Percentiles rank a stretch among this genome's conserved stretches.
phyloP scores from a whole-genome alignment of 768 basidiomycete species.

The Dacryopinax primogenitus region DNA sequence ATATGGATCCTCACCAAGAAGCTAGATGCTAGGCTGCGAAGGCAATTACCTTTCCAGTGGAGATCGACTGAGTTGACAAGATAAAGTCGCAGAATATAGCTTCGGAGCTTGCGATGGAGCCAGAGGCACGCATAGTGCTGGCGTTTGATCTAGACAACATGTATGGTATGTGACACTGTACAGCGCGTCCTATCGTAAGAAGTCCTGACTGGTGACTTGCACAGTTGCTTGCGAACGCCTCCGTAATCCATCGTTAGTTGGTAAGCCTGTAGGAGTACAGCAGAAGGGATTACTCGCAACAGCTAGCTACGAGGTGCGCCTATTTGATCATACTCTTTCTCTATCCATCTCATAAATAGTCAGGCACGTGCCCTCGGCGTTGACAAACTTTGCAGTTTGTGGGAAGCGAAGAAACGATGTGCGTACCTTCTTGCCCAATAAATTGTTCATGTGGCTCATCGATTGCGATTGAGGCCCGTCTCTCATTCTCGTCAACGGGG shows the following conservation, averaged over 20 bases:
- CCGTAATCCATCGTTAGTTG: slow-evolving; percentile 15
- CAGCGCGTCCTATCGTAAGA: not conserved
- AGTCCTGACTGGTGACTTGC: not conserved
- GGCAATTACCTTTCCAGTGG: not conserved
- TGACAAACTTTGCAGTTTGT: slow-evolving; percentile 15
- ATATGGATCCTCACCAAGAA: no score
- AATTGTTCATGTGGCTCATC: slow-evolving; percentile 7
- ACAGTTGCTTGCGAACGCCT: slow-evolving; percentile 17
- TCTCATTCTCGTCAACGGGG: slow-evolving; percentile 20
- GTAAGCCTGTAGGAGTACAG: slow-evolving; percentile 18
- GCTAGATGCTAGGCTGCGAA: no score
- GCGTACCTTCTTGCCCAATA: not conserved
- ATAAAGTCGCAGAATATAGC: not conserved
- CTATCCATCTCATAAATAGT: not conserved
- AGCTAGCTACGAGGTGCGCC: slow-evolving; percentile 16
- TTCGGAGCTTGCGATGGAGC: not conserved
- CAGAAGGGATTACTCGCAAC: slow-evolving; percentile 20
- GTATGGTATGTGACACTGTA: slow-evolving; percentile 7
- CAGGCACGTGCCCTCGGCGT: slow-evolving; percentile 18
- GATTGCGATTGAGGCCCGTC: slow-evolving; percentile 16
- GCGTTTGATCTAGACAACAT: slow-evolving; percentile 19
- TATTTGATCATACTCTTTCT: not conserved
- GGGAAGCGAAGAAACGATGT: not conserved
- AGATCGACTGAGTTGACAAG: not conserved
- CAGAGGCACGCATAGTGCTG: slow-evolving; percentile 10